These are phyloP conservation scores for Talaromyces pinophilus DNA, from an alignment of 2,329 filamentous ascomycete species.

Conservation along the genomic window DNA sequence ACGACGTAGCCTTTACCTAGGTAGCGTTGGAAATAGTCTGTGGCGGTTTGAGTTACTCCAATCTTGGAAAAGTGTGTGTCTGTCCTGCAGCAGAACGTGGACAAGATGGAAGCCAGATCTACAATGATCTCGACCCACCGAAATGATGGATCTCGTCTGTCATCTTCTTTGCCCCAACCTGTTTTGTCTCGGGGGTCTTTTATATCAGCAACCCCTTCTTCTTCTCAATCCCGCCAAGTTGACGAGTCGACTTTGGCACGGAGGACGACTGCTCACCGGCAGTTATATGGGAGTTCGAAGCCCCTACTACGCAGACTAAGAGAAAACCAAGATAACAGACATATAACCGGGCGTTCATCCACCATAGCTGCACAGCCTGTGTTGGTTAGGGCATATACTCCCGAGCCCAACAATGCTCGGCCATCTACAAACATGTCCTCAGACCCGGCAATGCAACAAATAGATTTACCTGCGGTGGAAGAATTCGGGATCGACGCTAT, in stretches of 20 bases:
- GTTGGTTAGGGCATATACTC: conserved; percentile 43
- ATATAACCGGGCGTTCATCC: conserved; percentile 30
- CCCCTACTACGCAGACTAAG: conserved; percentile 32
- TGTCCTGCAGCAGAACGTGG: conserved; percentile 22
- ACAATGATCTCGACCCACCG: conserved; percentile 32
- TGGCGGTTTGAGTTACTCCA: conserved; percentile 11
- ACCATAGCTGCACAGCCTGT: conserved; percentile 45
- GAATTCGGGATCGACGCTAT: conserved; percentile 60
- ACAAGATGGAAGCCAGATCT: conserved; percentile 39
- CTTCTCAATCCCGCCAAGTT: conserved; percentile 31
- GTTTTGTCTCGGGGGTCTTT: conserved; percentile 32
- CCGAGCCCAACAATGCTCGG: conserved; percentile 34
- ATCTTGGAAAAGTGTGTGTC: background rate
- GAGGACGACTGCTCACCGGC: conserved; percentile 37
- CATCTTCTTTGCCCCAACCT: conserved; percentile 35
- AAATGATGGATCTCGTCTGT: conserved; percentile 31
- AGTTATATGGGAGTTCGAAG: conserved; percentile 34
- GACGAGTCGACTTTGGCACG: conserved; percentile 37
- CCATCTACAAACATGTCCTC: conserved; percentile 32
- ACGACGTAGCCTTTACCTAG: conserved; percentile 11
- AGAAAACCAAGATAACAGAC: conserved; percentile 30
- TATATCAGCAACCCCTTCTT: conserved; percentile 25
- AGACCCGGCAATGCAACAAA: conserved; percentile 31
- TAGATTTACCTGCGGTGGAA: conserved; percentile 50
- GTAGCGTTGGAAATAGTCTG: conserved; percentile 2